These are phyloP conservation scores for Isoetes engelmannii DNA, from an alignment of 83 land plant genomes.

Conservation along the genomic window DNA sequence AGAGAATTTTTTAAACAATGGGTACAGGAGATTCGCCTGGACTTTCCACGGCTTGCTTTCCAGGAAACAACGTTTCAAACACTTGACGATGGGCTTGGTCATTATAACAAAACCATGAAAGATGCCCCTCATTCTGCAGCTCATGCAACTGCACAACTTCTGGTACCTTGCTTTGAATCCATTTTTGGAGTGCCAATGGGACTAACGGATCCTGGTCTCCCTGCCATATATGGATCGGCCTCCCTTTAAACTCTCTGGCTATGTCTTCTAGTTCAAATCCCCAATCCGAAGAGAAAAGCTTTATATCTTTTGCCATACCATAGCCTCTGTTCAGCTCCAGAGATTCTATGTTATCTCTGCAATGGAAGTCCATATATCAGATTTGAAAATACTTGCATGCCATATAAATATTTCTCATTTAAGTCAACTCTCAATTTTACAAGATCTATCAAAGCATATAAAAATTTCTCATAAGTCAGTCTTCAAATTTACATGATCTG, in stretches of 20 bases:
- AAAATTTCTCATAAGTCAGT: constrained; percentile 3
- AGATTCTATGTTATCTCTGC: constrained; percentile 30
- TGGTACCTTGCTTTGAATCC: constrained; percentile 24
- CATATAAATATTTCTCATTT: neutral
- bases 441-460: neutral
- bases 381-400: neutral
- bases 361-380: neutral
- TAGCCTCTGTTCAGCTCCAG: constrained; percentile 18
- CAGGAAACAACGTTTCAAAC: constrained; percentile 17
- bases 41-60: too few relatives aligned
- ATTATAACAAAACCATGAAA: constrained; percentile 40
- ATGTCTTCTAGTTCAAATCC: constrained; percentile 33
- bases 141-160: constrained; percentile 25
- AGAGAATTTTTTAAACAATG: too few relatives aligned
- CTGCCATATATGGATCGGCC: constrained; percentile 30
- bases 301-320: constrained; percentile 31
- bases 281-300: constrained; percentile 18
- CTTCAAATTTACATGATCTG: too few relatives aligned
- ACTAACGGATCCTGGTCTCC: constrained; percentile 23
- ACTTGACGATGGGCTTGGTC: constrained; percentile 23
- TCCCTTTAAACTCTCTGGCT: constrained; percentile 17
- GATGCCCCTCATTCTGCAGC: constrained; percentile 29
- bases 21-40: too few relatives aligned
- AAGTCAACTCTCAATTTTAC: neutral
- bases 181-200: constrained; percentile 17